A percentile compares a stretch with the other conserved stretches of the same genome.
phyloP scores from a whole-genome alignment of 2,329 filamentous ascomycete species.

The Penicillium hordei region DNA sequence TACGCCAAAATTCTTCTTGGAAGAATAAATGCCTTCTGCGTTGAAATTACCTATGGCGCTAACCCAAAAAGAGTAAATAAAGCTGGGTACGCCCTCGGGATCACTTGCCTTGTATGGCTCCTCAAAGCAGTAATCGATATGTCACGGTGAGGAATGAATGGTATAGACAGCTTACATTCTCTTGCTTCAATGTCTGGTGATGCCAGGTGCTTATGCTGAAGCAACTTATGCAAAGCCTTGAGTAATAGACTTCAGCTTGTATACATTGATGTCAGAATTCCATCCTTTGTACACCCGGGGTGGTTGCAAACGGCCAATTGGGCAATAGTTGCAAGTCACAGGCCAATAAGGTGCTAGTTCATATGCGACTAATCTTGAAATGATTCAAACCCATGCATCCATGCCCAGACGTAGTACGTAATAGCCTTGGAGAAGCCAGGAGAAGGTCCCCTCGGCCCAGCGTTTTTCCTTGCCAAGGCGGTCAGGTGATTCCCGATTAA shows the following conservation, averaged over 20 bases:
- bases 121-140: too few species aligned
- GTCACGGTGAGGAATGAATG: neutral
- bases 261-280: neutral
- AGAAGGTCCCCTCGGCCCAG: slow-evolving; percentile 6
- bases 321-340: neutral
- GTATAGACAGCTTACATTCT: neutral
- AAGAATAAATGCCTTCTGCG: neutral
- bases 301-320: neutral
- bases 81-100: neutral
- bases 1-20: too few species aligned
- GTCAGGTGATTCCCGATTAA: slow-evolving; percentile 10
- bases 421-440: neutral
- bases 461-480: slow-evolving; percentile 9
- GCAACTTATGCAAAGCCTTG: neutral
- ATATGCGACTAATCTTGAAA: neutral
- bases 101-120: neutral
- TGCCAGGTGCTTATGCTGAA: too few species aligned
- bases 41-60: neutral
- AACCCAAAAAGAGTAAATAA: neutral
- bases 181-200: neutral
- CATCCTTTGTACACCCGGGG: too few species aligned
- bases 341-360: neutral
- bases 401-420: neutral
- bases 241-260: neutral
- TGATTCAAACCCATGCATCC: neutral